Base-by-base conservation (phyloP, 1,139 yeast genomes). In the Candida pseudoviswanathii region DNA sequence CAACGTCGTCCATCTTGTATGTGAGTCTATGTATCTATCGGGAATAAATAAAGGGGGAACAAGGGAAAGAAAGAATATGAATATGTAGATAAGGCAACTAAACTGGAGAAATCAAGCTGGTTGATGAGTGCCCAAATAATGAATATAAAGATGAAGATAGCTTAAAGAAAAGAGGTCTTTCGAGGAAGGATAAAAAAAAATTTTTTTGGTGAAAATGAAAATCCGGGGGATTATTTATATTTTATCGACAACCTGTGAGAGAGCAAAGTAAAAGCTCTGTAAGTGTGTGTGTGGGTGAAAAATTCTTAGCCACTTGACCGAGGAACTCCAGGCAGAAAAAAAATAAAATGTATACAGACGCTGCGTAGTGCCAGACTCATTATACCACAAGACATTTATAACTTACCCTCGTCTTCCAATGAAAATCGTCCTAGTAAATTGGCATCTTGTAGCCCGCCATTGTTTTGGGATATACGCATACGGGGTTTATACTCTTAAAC, bases 1-100 rank as follows among this genome's bases (percentile, higher is more conserved):
- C 82, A 34, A 70, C 77, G 66, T 75, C 80, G 61, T 76, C 82
- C 78, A 73, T 72, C 41, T 44, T 32, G 38, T 36, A 9, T 43
- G 5, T 37, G 41, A 25, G 8, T 37, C 41, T 43, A 43, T 43
- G 38, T 42, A 32, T 42, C 33, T 31, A 42, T 32, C 39, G 33
- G 10, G 25, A 25, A 42, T 30, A 42, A 31, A 42, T 31, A 31
- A 41, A 21, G 2, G 27, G 27, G 32, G 38, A n/a, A n/a, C n/a
- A n/a, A 25, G 25, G 24, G 9, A 16, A 11, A 36, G 10, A 11
- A 3, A 36, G n/a, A 3, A 36, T 21, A 5, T 34, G 21, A 37
- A 24, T n/a, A 10, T 25, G 25, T 37, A 25, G 25, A 37, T 37
- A 24, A 37, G 30, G 30, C 25, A 37, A 37, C 22, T 37, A 37